Percentiles rank a stretch among this genome's conserved stretches.
Conservation (phyloP, 2,329 filamentous ascomycete species). For the Diaporthe vaccinii region DNA sequence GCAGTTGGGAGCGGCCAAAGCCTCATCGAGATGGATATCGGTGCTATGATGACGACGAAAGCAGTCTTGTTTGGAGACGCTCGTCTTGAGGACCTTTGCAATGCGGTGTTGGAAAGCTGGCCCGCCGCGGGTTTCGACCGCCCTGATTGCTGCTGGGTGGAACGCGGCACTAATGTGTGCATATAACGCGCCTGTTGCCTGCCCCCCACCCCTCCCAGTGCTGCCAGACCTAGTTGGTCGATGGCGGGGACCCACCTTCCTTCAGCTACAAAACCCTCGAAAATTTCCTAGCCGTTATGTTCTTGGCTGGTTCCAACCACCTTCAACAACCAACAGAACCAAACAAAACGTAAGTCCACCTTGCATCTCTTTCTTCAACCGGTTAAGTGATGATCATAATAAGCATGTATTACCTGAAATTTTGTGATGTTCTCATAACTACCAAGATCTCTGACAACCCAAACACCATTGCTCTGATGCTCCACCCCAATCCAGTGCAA, state of each 20-base stretch:
- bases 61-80: background rate
- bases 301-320: background rate
- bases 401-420: conserved; percentile 60
- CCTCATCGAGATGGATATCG: background rate
- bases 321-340: background rate
- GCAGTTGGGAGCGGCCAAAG: background rate
- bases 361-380: background rate
- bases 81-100: background rate
- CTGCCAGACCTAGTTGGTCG: background rate
- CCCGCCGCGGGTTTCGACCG: background rate
- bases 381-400: conserved; percentile 51
- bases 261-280: conserved; percentile 27
- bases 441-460: conserved; percentile 78
- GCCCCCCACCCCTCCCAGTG: background rate
- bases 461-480: conserved; percentile 32
- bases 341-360: conserved; percentile 49
- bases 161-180: conserved; percentile 2
- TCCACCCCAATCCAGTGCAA: conserved; percentile 32
- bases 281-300: background rate
- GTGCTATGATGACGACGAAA: no score
- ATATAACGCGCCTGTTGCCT: background rate
- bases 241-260: background rate
- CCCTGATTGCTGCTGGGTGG: background rate
- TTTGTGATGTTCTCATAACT: conserved; percentile 68
- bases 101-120: conserved; percentile 1